Evolutionary conservation across 352 stramenopile species (phyloP).

Genomic region (Pythium monospermum): DNA sequence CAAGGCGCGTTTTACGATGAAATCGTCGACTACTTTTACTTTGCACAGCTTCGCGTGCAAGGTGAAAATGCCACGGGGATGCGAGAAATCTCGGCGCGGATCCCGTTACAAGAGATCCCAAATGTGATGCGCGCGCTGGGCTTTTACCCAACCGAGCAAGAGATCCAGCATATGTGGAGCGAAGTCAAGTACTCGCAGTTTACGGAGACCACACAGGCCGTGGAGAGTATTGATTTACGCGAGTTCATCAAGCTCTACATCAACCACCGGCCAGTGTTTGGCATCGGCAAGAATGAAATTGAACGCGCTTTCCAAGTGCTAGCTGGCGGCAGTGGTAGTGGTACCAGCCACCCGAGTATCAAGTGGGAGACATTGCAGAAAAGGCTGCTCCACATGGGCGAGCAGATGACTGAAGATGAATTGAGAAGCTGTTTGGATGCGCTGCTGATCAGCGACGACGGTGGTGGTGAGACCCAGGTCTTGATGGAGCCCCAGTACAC

Average conservation of each 20-base stretch:
- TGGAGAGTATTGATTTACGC: slow-evolving; percentile 54
- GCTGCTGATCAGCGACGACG: slow-evolving; percentile 45
- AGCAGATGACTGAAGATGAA: slow-evolving; percentile 80
- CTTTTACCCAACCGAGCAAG: slow-evolving; percentile 90
- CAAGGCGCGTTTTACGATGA: slow-evolving; percentile 87
- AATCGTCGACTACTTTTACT: slow-evolving; percentile 95
- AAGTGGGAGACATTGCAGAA: slow-evolving; percentile 65
- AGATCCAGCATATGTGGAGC: slow-evolving; percentile 88
- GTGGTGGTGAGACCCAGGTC: slow-evolving; percentile 9
- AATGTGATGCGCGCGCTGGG: slow-evolving; percentile 91
- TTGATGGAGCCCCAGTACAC: slow-evolving; percentile 49
- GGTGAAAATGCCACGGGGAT: slow-evolving; percentile 82
- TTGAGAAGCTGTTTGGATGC: slow-evolving; percentile 73
- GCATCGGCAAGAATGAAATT: slow-evolving; percentile 78
- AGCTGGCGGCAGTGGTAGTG: no score
- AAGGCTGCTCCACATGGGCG: slow-evolving; percentile 58
- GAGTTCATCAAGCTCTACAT: slow-evolving; percentile 92
- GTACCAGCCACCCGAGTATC: slow-evolving; percentile 24
- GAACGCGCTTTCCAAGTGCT: slow-evolving; percentile 66
- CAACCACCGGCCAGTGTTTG: slow-evolving; percentile 90
- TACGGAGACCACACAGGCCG: slow-evolving; percentile 60
- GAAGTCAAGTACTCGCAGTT: slow-evolving; percentile 83
- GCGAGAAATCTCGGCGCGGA: slow-evolving; percentile 59
- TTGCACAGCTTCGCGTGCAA: slow-evolving; percentile 88
- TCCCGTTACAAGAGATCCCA: slow-evolving; percentile 87